Conservation (phyloP, 2,329 filamentous ascomycete genomes). For the Chrysoporthe austroafricana region DNA sequence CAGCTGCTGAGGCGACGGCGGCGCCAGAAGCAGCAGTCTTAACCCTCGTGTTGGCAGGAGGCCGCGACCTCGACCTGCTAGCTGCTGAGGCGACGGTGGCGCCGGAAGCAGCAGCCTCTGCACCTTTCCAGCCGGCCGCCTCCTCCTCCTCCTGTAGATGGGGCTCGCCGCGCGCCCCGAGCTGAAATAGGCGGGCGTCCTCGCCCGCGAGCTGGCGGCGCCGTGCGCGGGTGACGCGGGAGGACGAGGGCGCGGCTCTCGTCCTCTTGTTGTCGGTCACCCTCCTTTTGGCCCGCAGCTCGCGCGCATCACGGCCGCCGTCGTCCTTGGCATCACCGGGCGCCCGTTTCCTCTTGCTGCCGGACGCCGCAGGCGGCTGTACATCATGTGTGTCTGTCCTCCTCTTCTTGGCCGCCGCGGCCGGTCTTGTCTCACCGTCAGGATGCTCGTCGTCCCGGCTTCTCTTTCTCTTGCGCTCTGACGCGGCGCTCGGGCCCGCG, state of each 20-base stretch:
- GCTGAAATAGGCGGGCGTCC: constrained; percentile 12
- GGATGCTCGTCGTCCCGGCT: background rate
- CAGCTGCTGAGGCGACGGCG: too few relatives aligned
- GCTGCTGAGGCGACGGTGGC: too few relatives aligned
- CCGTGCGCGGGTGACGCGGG: constrained; percentile 12
- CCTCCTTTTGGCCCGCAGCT: constrained; percentile 5
- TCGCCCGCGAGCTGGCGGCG: constrained; percentile 10
- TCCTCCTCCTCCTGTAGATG: background rate
- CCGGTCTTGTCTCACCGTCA: too few relatives aligned
- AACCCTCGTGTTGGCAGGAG: too few relatives aligned
- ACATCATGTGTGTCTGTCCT: background rate
- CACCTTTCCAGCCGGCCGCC: background rate
- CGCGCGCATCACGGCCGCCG: background rate
- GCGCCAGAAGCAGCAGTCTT: too few relatives aligned
- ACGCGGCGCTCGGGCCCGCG: constrained; percentile 1
- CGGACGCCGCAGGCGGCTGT: background rate
- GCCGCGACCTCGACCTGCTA: too few relatives aligned
- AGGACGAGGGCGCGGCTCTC: background rate
- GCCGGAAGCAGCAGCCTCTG: too few relatives aligned
- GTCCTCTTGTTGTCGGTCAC: background rate
- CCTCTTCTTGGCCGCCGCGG: background rate
- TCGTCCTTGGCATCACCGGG: background rate
- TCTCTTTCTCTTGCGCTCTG: constrained; percentile 3
- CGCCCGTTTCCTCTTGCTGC: constrained; percentile 4
- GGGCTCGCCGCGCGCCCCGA: constrained; percentile 5